A percentile compares a stretch with the other conserved stretches of the same genome.
Evolutionary conservation across 2,329 filamentous ascomycete species (phyloP).

Genomic region (Colletotrichum tabaci): DNA sequence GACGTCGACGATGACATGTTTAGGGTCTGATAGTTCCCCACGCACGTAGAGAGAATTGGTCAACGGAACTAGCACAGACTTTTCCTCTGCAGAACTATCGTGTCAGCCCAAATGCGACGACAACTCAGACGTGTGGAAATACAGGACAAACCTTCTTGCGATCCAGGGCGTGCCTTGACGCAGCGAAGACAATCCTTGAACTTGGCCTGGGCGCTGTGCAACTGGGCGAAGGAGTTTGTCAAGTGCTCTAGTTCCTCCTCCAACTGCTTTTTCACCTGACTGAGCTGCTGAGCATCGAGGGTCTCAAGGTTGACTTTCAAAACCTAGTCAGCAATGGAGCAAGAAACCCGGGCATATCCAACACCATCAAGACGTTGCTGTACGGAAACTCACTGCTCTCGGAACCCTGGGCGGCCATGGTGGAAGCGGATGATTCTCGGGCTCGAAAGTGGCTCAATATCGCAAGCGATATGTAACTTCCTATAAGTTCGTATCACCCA

Average conservation of each 20-base stretch:
- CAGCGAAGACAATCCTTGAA: conserved; percentile 91
- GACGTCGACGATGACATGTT: conserved; percentile 89
- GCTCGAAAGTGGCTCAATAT: not conserved
- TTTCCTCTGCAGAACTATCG: conserved; percentile 21
- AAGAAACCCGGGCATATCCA: too few relatives aligned
- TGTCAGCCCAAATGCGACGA: conserved; percentile 7
- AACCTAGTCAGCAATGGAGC: conserved; percentile 4
- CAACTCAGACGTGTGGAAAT: not conserved
- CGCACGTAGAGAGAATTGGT: conserved; percentile 96
- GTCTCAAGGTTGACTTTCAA: conserved; percentile 75
- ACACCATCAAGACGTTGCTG: not conserved
- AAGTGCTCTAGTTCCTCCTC: conserved; percentile 97
- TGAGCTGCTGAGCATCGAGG: conserved; percentile 88
- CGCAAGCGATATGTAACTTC: not conserved
- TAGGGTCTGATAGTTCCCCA: conserved; percentile 80
- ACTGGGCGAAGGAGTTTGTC: conserved; percentile 88
- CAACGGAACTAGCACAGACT: conserved; percentile 88
- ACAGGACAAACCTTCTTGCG: conserved; percentile 49
- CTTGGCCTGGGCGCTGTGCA: conserved; percentile 90
- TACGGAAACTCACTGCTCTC: conserved; percentile 32
- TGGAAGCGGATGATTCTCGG: not conserved
- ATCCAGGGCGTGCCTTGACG: conserved; percentile 67
- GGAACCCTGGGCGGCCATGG: conserved; percentile 37
- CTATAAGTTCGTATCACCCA: fast-evolving
- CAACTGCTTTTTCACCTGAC: conserved; percentile 93